Base-by-base conservation (phyloP, 768 basidiomycete genomes). In the Tulasnella sp. region DNA sequence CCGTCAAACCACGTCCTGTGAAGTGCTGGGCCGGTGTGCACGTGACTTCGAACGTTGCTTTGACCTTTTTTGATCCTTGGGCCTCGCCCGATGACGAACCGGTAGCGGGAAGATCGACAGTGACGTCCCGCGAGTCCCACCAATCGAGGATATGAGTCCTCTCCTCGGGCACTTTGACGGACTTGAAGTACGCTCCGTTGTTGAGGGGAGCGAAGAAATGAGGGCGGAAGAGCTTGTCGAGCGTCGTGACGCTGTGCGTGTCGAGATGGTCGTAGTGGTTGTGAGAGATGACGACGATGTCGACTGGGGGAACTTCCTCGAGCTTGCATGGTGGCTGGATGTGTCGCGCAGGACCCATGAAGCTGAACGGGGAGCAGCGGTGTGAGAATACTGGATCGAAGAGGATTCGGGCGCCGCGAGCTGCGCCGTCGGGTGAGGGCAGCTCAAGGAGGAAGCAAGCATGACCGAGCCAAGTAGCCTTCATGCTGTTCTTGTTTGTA, bases 391-490 rank as follows among this genome's bases (percentile, higher is more conserved):
- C 77, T 0, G 78, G 85, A 72, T 87, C 86, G 74, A 85, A 86
- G 2, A 87, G 78, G 35, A 87, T 80, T 6, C 86, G 80, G 3
- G 82, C 79, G 11, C 86, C 86, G 52, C 80, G 78, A 69, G 73
- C 67, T 9, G 75, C 73, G 1, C 75, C 76, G 4, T 78, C 76
- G 1, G 80, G 75, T 6, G 76, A 78, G 1, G 85, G 86, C 62
- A 86, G 78, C 77, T 87, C 85, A 17, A 87, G 78, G 4, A 86
- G 78, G 78, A 86, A 86, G 68, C 83, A 86, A 0, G 86, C 86
- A 77, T 87, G 86, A 11, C 86, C 86, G 0, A 87, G 79, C 85
- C 85, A 86, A 0, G 86, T 87, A 6, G 84, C 79, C 73, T 83
- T 86, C 39, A 86, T 81, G 3, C 68, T 71, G 1, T 74, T 74